Evolutionary conservation across 2,329 filamentous ascomycete species (phyloP), one percentile per base, ranked within the genome.

Genomic region (Hypoxylon sp.): DNA sequence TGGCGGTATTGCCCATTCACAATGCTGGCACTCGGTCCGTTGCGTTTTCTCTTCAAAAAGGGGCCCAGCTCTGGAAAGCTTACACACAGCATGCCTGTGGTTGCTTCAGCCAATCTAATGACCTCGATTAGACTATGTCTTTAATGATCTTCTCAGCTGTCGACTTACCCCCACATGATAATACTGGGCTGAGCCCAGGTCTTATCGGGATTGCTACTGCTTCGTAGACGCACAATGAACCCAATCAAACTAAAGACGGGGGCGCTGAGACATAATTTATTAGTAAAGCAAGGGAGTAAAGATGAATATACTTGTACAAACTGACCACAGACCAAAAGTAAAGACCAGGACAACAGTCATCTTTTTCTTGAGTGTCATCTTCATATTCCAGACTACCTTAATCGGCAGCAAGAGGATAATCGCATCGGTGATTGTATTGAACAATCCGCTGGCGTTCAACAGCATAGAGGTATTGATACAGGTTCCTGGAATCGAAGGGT

Each of bases 361-460:
- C 28, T 65, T 52, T 21, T 72, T 68, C 25, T 48, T 34, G 2
- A n/a, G 11, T 23, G 53, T 60, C 68, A 74, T 65, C 5, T 69
- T 19, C 10, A 74, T 38, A 0, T 50, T 62, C 51, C 70, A 53
- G 2, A 73, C 70, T 2, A 68, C 72, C 3, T 72, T 34, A 17
- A 73, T n/a, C 2, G 72, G 72, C 1, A 74, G 69, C 3, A 73
- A 23, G 1, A 73, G 50, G 6, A 74, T 69, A 0, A 74, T n/a
- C 25, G 48, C 58, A 57, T 74, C 72, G 0, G 70, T 74, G 2
- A 65, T 50, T 1, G 69, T 69, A 19, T 74, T 74, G 51, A 74
- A 74, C 1, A 32, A 6, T 3, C 72, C 72, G 41, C 70, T 74
- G 5, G 61, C 49, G 21, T 72, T 68, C 1, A 74, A 28, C 6